Base-by-base conservation (phyloP, 257 asterid species). In the Solanum appendiculatum region DNA sequence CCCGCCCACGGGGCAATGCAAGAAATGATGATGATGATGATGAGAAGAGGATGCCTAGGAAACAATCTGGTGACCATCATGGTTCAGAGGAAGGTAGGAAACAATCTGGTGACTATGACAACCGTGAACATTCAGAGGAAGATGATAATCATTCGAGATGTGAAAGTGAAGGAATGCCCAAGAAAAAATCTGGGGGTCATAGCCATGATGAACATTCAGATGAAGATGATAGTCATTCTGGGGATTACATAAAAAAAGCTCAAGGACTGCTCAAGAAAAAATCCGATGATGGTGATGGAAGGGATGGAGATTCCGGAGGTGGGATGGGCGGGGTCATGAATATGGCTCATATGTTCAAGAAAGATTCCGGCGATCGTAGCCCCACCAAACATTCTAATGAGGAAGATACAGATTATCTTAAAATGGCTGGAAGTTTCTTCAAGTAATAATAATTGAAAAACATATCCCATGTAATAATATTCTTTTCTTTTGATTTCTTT, bases 361-460 rank as follows among this genome's bases (percentile, higher is more conserved):
- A 29, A 46, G 66, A 81, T 81, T 81, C 44, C 0, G 44, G 6
- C 0, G 1, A 80, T 27, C 72, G 34, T 69, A 84, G 42, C 42
- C 37, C 20, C 0, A 44, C 9, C 10, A 29, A 18, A 16, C 6
- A 29, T 40, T 42, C 23, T 44, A 44, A 2, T 0, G 64, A 46
- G 0, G 1, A 80, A 46, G 66, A 56, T 46, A 33, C 18, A 46
- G 64, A 78, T 29, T 16, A 44, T 9, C 14, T 78, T 4, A 44
- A 78, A 9, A 78, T 87, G 87, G 94, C 96, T 9, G 94, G 94
- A 51, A 92, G 91, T 39, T 93, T 94, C 88, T 82, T 95, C 74
- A 91, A 91, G 88, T 91, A 93, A 44, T 86, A 39, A 64, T 58
- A 58, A 58, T 7, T 58, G 8, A 9, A 18, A 56, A 8, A 1